phyloP scores from a whole-genome alignment of 192 early-diverging fungal genomes.

The Gryganskiella cystojenkinii region DNA sequence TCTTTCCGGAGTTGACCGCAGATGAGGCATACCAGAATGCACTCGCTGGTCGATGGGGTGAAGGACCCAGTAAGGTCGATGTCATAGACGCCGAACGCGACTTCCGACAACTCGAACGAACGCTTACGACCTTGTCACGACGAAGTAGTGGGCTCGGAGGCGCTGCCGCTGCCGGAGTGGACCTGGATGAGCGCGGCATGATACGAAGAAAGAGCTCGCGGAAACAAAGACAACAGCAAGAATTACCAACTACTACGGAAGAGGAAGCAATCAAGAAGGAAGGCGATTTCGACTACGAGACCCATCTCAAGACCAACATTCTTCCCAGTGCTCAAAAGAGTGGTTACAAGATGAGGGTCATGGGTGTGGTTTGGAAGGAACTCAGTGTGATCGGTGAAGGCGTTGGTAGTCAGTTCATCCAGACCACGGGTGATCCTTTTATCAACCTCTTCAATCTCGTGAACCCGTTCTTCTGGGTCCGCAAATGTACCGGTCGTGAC shows the following conservation, averaged over 20 bases:
- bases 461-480: constrained; percentile 48
- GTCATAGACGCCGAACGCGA: constrained; percentile 39
- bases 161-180: too few species aligned
- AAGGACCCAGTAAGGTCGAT: constrained; percentile 44
- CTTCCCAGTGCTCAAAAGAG: constrained; percentile 19
- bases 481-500: constrained; percentile 16
- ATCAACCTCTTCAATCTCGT: constrained; percentile 16
- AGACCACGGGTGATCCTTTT: constrained; percentile 38
- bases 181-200: not conserved
- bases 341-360: constrained; percentile 54
- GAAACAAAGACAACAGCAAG: not conserved
- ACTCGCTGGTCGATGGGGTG: constrained; percentile 40
- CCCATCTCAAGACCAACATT: constrained; percentile 51
- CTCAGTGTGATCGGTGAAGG: constrained; percentile 51
- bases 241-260: not conserved
- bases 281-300: constrained; percentile 35
- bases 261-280: constrained; percentile 29
- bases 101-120: constrained; percentile 37
- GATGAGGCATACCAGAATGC: constrained; percentile 35
- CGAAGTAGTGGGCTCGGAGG: constrained; percentile 5
- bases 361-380: constrained; percentile 59
- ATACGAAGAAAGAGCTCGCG: constrained; percentile 15
- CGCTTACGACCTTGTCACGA: constrained; percentile 20
- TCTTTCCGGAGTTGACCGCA: constrained; percentile 4
- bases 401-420: constrained; percentile 29